Conservation (phyloP, 352 stramenopile genomes). For the Phytophthora ohioensis region DNA sequence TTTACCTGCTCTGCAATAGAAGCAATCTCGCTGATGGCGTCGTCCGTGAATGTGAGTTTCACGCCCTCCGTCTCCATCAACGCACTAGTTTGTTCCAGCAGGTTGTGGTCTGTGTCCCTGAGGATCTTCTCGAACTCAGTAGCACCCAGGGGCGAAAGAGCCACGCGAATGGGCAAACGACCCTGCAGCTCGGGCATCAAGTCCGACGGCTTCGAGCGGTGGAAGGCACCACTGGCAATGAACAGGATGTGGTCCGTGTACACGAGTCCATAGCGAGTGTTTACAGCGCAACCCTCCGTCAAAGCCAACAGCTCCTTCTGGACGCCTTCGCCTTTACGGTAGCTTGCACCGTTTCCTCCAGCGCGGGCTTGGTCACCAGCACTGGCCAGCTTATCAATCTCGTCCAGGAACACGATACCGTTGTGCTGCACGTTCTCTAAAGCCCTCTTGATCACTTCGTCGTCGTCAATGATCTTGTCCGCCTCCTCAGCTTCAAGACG, state of each 20-base stretch:
- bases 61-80: slow-evolving; percentile 97
- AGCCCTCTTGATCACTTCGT: slow-evolving; percentile 76
- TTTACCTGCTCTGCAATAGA: slow-evolving; percentile 94
- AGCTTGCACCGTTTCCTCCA: slow-evolving; percentile 81
- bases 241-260: slow-evolving; percentile 99
- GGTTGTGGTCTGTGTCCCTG: slow-evolving; percentile 96
- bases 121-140: slow-evolving; percentile 98
- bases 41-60: slow-evolving; percentile 94
- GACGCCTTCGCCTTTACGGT: slow-evolving; percentile 95
- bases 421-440: slow-evolving; percentile 95
- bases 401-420: slow-evolving; percentile 99
- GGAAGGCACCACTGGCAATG: slow-evolving; percentile 97
- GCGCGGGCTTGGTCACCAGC: slow-evolving; percentile 82
- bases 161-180: slow-evolving; percentile 97
- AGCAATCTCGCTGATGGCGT: slow-evolving; percentile 97
- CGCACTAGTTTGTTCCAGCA: slow-evolving; percentile 96
- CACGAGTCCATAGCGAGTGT: slow-evolving; percentile 94
- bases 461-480: slow-evolving; percentile 77
- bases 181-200: slow-evolving; percentile 98
- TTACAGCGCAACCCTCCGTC: slow-evolving; percentile 97
- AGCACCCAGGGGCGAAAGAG: slow-evolving; percentile 96
- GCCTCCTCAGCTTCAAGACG: slow-evolving; percentile 79
- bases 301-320: slow-evolving; percentile 99
- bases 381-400: slow-evolving; percentile 99
- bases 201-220: slow-evolving; percentile 97